Base-by-base conservation (phyloP, 129 eudicot species). In the Deinandra increscens region DNA sequence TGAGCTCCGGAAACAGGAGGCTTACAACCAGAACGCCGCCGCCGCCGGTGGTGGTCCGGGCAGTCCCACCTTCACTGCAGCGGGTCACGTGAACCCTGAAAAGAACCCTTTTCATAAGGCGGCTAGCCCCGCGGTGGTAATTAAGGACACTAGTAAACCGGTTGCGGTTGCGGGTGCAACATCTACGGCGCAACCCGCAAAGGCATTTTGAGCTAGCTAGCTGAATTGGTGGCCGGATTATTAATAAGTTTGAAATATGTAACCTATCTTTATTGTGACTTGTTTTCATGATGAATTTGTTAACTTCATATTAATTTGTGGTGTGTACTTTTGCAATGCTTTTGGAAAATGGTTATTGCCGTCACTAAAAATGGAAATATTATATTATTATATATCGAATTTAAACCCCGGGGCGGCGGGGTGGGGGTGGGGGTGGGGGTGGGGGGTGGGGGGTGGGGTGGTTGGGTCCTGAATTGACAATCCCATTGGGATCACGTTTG, bases 1-100 rank as follows among this genome's bases (percentile, higher is more conserved):
- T 0, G 86, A 86, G 82, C 75, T 67, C 18, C 68, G 78, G 6
- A 86, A 86, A 42, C 73, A 43, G 59, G 76, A 83, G 74, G 91
- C 85, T 2, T 68, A 53, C 10, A 26, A 70, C 14, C 88, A 78
- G 53, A 83, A 86, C 50, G 91, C 86, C 1, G 81, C 82, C 0
- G 82, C 87, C 0, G 43, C 66, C 12, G 53, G 49, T 0, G 67
- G 34, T 20, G 68, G 49, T 13, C 72, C 69, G 10, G 58, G 17
- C 19, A 64, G 67, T 54, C 72, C 69, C 19, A 45, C 76, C 43
- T 79, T 74, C 73, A 79, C 87, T 1, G 78, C 75, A 1, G 41
- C 71, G 7, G 82, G 81, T 11, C 48, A 20, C 11, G 60, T 56
- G 22, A 31, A 71, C 31, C 62, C 76, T 0, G 70, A 67, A 19